Evolutionary conservation across 805 yeast species (phyloP), one percentile per base, ranked within the genome.

Genomic region (Ogataea degrootiae): DNA sequence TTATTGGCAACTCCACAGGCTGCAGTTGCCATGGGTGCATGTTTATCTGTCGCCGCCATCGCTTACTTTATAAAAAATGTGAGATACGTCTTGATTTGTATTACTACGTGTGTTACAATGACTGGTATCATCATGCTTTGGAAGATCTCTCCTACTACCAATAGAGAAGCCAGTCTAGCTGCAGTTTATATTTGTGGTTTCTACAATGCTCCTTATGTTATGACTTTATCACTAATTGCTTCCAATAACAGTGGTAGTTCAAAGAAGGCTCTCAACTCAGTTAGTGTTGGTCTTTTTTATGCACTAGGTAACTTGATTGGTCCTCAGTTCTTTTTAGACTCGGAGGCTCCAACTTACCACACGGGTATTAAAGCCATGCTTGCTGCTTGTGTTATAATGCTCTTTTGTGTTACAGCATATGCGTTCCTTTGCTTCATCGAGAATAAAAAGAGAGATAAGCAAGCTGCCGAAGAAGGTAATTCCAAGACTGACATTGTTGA

Each of bases 241-340:
- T 60, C 65, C 9, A 61, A 84, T 61, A 73, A 79, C 26, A 79
- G 87, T 5, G 92, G 92, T 4, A 75, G 77, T 49, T 80, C 89
- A 14, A 86, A 85, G 61, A 80, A 83, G 58, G 70, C 58, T 6
- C 54, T 56, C 52, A 49, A 52, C 45, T 69, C 68, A 11, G 56
- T 62, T 33, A 51, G 58, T 19, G 64, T 59, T 40, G 71, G 71
- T 14, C 68, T 80, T 45, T 77, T 75, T n/a, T 80, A 79, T 57
- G 78, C 81, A 11, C 62, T 80, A 22, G 79, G 83, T 7, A 75
- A 82, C 54, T 65, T 85, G 49, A 69, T 80, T 42, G 87, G 86
- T 0, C 87, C 89, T 3, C 85, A 82, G 55, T 65, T 80, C 55
- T 82, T 82, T 63, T 73, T 77, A 52, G 70, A 69, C 0, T 53